Evolutionary conservation across 2,329 filamentous ascomycete species (phyloP), one percentile per base, ranked within the genome.

Genomic region (Talaromyces sp.): DNA sequence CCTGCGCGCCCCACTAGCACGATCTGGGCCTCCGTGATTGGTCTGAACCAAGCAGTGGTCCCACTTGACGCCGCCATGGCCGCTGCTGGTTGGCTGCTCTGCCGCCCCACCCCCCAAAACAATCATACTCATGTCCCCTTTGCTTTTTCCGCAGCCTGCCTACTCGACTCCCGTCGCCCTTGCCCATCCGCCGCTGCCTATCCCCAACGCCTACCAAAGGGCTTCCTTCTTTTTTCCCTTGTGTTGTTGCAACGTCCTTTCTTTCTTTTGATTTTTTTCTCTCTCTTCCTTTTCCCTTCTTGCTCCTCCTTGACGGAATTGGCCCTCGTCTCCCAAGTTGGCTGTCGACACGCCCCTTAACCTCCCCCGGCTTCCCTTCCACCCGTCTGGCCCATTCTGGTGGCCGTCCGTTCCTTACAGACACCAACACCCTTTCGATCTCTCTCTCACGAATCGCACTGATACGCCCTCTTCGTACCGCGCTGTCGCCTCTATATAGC

Each of bases 401-500:
- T 74, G 73, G 73, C 72, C 73, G 73, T 75, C 73, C 73, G 71
- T 69, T 75, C 73, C 68, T 75, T 75, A 73, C 64, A 36, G 55
- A 52, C 59, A 54, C 7, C 6, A 54, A 28, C 14, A 4, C 33
- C 33, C 10, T 55, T n/a, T 16, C 53, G 30, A 12, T 44, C 23
- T n/a, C 54, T 36, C n/a, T 42, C 33, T 12, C 27, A 53, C 50
- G 14, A 10, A 28, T 18, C 50, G 16, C 16, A 30, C 27, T 7
- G 30, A 53, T 12, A 12, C 28, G 1, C 28, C 27, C 12, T 53
- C 50, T 16, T 53, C 50, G 50, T 12, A 23, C 28, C 23, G 18
- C 44, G 18, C 8, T 53, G 18, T 53, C 30, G 50, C 50, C 18
- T 16, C 50, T 53, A 28, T 53, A 30, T 53, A 53, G 14, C 50